phyloP scores from a whole-genome alignment of 2,329 filamentous ascomycete species.

The Teratosphaeria nubilosa region DNA sequence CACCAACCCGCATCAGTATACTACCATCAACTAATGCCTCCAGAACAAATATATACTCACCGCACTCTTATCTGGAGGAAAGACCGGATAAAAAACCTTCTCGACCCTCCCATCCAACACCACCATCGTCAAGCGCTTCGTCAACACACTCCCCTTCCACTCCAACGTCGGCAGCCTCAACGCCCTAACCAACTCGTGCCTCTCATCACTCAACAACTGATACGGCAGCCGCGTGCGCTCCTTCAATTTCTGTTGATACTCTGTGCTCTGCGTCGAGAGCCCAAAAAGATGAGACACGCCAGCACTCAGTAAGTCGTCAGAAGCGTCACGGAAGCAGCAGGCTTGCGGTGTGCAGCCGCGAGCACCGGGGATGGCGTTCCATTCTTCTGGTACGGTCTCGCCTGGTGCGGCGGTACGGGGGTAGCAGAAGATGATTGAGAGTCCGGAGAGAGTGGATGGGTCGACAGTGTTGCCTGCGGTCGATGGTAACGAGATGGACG shows the following conservation, averaged over 20 bases:
- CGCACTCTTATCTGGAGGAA: conserved; percentile 34
- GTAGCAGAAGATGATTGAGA: conserved; percentile 35
- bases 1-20: not conserved
- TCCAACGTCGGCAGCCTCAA: conserved; percentile 32
- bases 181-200: conserved; percentile 24
- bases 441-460: conserved; percentile 26
- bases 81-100: conserved; percentile 36
- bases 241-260: conserved; percentile 31
- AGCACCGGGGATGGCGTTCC: conserved; percentile 35
- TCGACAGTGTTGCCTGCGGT: conserved; percentile 24
- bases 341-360: conserved; percentile 36
- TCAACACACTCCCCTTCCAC: conserved; percentile 27
- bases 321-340: conserved; percentile 32
- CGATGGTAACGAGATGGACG: conserved; percentile 25
- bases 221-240: conserved; percentile 31
- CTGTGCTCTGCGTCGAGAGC: conserved; percentile 30
- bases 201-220: conserved; percentile 33
- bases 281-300: conserved; percentile 30
- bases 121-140: conserved; percentile 31
- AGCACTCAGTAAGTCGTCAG: conserved; percentile 17
- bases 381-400: conserved; percentile 31
- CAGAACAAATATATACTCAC: conserved; percentile 20
- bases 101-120: conserved; percentile 31
- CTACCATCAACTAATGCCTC: conserved; percentile 7
- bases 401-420: conserved; percentile 30